Base-by-base conservation (phyloP, 75 land plant species). In the Azolla pinnata region DNA sequence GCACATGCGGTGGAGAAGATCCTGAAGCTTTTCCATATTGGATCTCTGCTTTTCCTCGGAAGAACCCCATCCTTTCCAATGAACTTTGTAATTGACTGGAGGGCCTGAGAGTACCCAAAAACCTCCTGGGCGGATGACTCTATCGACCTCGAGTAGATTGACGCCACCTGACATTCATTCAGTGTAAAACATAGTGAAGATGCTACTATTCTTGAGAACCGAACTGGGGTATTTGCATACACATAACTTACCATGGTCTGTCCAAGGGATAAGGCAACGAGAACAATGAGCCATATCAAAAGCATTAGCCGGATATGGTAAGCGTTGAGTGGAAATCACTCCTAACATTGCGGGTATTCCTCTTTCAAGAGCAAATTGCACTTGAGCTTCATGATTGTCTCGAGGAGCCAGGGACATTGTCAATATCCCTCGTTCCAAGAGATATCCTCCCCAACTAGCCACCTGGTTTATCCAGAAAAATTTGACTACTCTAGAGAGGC, bases 201-300 rank as follows among this genome's bases (percentile, higher is more conserved):
- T n/a, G n/a, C n/a, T n/a, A n/a, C n/a, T n/a, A n/a, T n/a, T n/a
- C n/a, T n/a, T 38, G 42, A 14, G 12, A 14, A 38, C 12, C 42
- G 42, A 38, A 38, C 42, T 38, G 42, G 42, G 14, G n/a, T n/a
- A n/a, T n/a, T n/a, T n/a, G n/a, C n/a, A n/a, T n/a, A n/a, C n/a
- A n/a, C n/a, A 33, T 29, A 0, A 55, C 50, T 66, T 84, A 91
- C 97, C 97, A 56, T 75, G 78, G 63, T 87, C 88, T 9, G 83
- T 80, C 97, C 97, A 91, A 23, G 92, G 97, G 29, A 91, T 91
- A 32, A 91, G 83, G 60, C 97, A 91, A 53, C 97, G 83, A 16
- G 97, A 91, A 72, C 97, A 91, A 58, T 91, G 97, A 55, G 93
- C 97, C 86, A 91, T 87, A 68, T 91, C 97, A 69, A 91, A 91